Evolutionary conservation across 352 stramenopile species (phyloP).

Genomic region (Pythium pyrilobum): DNA sequence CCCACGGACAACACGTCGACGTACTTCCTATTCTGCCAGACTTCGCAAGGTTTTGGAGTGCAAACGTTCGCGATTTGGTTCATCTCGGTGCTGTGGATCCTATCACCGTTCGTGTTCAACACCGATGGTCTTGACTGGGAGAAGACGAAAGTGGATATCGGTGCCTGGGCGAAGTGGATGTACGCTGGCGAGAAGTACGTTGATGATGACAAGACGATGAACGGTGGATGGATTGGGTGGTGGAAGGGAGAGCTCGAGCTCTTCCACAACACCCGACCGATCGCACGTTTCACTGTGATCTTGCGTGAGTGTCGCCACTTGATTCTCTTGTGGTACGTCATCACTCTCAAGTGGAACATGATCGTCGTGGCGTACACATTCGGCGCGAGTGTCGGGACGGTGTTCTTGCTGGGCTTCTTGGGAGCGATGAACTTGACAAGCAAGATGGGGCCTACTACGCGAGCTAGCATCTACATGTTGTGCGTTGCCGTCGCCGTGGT

Average conservation of each 20-base stretch:
- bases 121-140: constrained; percentile 81
- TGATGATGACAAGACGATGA: constrained; percentile 61
- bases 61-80: constrained; percentile 81
- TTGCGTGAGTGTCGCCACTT: constrained; percentile 78
- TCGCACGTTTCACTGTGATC: constrained; percentile 71
- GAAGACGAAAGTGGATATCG: constrained; percentile 77
- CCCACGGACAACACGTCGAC: constrained; percentile 38
- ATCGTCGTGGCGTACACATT: constrained; percentile 51
- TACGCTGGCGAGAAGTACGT: constrained; percentile 61
- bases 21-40: constrained; percentile 55
- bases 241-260: constrained; percentile 74
- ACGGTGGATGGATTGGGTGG: constrained; percentile 73
- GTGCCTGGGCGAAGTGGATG: constrained; percentile 77
- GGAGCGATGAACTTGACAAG: constrained; percentile 31
- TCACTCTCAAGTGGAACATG: constrained; percentile 62
- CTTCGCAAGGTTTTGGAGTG: constrained; percentile 69
- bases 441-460: constrained; percentile 28
- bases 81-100: constrained; percentile 65
- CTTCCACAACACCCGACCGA: constrained; percentile 65
- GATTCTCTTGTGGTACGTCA: constrained; percentile 80
- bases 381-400: constrained; percentile 40
- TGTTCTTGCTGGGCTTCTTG: constrained; percentile 52
- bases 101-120: constrained; percentile 83
- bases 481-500: constrained; percentile 31
- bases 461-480: constrained; percentile 48